phyloP scores from a whole-genome alignment of 805 yeast species.

The Starmerella apicola region DNA sequence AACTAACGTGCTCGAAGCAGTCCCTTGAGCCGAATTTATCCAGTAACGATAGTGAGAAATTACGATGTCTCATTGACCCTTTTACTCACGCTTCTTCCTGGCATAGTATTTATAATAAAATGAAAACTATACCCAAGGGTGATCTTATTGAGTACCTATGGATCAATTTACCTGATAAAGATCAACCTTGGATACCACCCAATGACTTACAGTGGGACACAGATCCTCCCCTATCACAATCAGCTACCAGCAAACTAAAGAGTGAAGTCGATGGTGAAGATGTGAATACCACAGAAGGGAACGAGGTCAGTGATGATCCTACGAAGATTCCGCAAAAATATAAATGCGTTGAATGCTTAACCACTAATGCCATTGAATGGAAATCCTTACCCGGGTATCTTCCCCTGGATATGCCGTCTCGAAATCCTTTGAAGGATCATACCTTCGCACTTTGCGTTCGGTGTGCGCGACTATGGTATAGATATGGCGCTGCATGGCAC shows the following conservation, averaged over 20 bases:
- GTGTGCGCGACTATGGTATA: slow-evolving; percentile 84
- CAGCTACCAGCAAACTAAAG: no score
- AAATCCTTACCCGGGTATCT: slow-evolving; percentile 54
- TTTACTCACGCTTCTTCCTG: slow-evolving; percentile 65
- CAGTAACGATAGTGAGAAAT: slow-evolving; percentile 47
- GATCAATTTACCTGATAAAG: slow-evolving; percentile 30
- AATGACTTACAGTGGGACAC: slow-evolving; percentile 29
- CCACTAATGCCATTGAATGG: slow-evolving; percentile 50
- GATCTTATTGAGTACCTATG: slow-evolving; percentile 82
- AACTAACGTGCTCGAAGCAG: slow-evolving; percentile 40
- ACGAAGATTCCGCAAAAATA: slow-evolving; percentile 8
- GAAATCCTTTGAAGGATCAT: slow-evolving; percentile 24
- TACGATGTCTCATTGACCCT: slow-evolving; percentile 61
- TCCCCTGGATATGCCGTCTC: slow-evolving; percentile 11
- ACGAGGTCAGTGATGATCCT: slow-evolving; percentile 61
- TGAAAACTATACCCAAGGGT: slow-evolving; percentile 59
- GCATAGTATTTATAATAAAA: slow-evolving; percentile 56
- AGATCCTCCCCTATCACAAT: no score
- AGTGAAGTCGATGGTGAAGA: no score
- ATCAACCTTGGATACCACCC: not conserved
- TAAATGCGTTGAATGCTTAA: slow-evolving; percentile 59
- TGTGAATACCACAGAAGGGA: slow-evolving; percentile 27
- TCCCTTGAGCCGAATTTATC: slow-evolving; percentile 70
- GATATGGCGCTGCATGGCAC: slow-evolving; percentile 82
- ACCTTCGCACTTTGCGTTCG: slow-evolving; percentile 62